Conservation (phyloP, 345 rosid species). For the Eucalyptus pumila region DNA sequence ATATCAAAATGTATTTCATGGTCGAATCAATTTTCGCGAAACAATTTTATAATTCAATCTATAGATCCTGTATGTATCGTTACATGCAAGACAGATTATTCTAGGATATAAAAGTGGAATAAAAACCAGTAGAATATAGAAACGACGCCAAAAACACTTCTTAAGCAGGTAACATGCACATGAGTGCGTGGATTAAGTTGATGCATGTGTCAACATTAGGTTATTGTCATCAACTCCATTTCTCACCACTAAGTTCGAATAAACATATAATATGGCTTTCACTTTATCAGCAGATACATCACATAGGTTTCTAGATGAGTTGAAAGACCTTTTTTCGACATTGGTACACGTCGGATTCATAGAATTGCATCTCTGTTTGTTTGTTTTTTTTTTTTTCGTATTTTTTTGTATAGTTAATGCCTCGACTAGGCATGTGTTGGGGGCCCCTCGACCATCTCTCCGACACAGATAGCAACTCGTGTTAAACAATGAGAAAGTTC, state of each 20-base stretch:
- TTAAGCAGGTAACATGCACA: not conserved
- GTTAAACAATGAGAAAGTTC: not conserved
- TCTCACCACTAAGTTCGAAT: not conserved
- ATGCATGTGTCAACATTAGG: not conserved
- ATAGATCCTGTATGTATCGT: not conserved
- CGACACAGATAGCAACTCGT: not conserved
- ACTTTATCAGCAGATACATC: not conserved
- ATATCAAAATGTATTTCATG: not conserved
- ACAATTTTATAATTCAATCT: not conserved
- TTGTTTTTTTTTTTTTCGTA: not conserved
- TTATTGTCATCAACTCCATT: not conserved
- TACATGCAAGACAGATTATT: not conserved
- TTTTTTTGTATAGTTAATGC: not conserved
- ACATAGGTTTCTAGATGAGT: not conserved
- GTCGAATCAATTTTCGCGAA: fast-evolving
- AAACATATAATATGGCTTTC: not conserved
- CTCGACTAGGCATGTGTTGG: not conserved
- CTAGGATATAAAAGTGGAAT: not conserved
- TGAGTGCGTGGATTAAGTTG: not conserved
- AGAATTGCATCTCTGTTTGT: not conserved
- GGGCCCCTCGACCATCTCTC: not conserved
- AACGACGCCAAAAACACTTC: not conserved
- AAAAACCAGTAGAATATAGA: not conserved
- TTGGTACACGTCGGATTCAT: not conserved
- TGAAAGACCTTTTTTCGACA: not conserved